phyloP scores from a whole-genome alignment of 2,329 filamentous ascomycete genomes.

The Bretziella fagacearum region DNA sequence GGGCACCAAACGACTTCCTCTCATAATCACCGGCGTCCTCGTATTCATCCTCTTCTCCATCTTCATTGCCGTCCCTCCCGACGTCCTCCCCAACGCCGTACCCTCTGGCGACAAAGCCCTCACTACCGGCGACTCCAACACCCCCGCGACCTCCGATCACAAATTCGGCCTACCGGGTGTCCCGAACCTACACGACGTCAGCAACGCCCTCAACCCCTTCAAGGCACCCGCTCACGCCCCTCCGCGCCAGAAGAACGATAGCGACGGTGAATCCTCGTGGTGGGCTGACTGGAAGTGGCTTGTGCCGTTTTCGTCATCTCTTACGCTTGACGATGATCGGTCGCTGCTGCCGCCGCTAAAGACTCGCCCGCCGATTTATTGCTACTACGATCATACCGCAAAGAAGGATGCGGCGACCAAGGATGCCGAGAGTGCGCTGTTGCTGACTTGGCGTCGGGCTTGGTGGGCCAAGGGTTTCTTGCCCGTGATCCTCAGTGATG shows the following conservation, averaged over 20 bases:
- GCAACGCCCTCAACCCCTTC: slow-evolving; percentile 47
- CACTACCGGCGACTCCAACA: not conserved
- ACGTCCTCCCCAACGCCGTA: not conserved
- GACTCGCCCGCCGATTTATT: slow-evolving; percentile 63
- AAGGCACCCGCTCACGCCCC: slow-evolving; percentile 53
- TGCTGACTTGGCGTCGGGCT: slow-evolving; percentile 76
- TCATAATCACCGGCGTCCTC: slow-evolving; percentile 33
- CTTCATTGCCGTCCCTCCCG: slow-evolving; percentile 25
- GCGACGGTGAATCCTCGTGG: slow-evolving; percentile 65
- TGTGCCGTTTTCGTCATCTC: slow-evolving; percentile 62
- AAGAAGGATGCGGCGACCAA: slow-evolving; percentile 45
- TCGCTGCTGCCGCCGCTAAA: slow-evolving; percentile 64
- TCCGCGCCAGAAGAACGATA: slow-evolving; percentile 59
- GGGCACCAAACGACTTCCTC: slow-evolving; percentile 33
- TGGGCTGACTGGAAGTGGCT: slow-evolving; percentile 81
- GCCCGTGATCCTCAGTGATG: slow-evolving; percentile 61
- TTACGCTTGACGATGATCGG: slow-evolving; percentile 66
- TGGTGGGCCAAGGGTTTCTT: slow-evolving; percentile 93
- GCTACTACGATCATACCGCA: slow-evolving; percentile 63
- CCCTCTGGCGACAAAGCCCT: not conserved
- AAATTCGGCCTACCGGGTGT: slow-evolving; percentile 34
- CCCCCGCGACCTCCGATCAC: slow-evolving; percentile 23
- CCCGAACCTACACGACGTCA: slow-evolving; percentile 26
- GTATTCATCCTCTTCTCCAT: slow-evolving; percentile 37
- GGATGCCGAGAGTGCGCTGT: slow-evolving; percentile 59